Evolutionary conservation across 2,329 filamentous ascomycete species (phyloP).

Genomic region (Trichoderma sp.): DNA sequence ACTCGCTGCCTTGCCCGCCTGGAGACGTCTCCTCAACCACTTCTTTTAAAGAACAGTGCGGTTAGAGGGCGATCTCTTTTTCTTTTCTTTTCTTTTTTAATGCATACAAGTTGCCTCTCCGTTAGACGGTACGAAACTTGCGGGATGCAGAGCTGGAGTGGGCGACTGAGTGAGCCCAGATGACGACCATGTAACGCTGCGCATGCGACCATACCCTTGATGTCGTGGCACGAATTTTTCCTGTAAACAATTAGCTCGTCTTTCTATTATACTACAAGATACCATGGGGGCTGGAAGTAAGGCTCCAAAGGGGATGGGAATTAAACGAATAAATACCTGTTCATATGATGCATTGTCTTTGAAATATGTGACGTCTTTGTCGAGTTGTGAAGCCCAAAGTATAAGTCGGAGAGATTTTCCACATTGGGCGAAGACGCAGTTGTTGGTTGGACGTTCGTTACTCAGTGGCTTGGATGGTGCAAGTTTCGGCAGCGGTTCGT

Average conservation of each 20-base stretch:
- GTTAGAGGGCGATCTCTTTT: neutral
- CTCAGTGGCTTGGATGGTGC: neutral
- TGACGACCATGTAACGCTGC: slow-evolving; percentile 13
- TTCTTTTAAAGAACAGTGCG: slow-evolving; percentile 37
- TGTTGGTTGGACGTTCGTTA: neutral
- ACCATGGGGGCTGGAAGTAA: slow-evolving; percentile 6
- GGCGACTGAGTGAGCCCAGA: neutral
- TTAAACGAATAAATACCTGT: slow-evolving; percentile 8
- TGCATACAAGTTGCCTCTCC: slow-evolving; percentile 1
- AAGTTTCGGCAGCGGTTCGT: neutral
- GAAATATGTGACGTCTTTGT: neutral
- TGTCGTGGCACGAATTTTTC: slow-evolving; percentile 14
- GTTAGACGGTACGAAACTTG: neutral
- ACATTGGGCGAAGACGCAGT: neutral
- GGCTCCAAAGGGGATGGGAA: neutral
- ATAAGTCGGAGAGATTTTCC: neutral
- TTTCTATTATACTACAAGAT: slow-evolving; percentile 22
- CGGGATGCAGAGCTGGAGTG: neutral
- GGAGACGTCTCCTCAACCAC: slow-evolving; percentile 45
- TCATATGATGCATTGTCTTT: neutral
- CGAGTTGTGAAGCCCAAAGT: neutral
- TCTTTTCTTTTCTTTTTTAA: neutral
- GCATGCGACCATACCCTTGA: slow-evolving; percentile 15
- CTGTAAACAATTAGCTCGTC: slow-evolving; percentile 22
- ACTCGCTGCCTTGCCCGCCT: slow-evolving; percentile 53